Conservation (phyloP, 192 early-diverging fungal genomes). For the Radiomyces spectabilis region DNA sequence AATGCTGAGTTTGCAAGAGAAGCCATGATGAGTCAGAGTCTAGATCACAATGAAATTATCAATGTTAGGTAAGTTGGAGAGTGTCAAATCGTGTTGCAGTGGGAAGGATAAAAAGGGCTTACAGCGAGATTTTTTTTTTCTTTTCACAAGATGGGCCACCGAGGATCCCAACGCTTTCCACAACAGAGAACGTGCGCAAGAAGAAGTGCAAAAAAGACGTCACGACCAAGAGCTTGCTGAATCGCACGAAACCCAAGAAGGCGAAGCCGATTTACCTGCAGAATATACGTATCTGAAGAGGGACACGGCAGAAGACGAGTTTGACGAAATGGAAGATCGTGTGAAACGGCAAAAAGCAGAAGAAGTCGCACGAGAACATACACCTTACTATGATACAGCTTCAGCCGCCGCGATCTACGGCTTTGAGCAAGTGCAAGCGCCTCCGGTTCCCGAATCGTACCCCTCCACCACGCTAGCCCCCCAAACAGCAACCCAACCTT, state of each 20-base stretch:
- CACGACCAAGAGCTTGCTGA: constrained; percentile 39
- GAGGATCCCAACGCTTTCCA: constrained; percentile 75
- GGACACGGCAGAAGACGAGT: neutral
- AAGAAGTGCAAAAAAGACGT: constrained; percentile 40
- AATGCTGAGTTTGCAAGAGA: constrained; percentile 88
- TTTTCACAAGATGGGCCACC: constrained; percentile 77
- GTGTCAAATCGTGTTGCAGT: neutral
- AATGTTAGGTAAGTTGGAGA: constrained; percentile 24
- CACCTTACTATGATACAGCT: neutral
- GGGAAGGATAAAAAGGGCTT: neutral
- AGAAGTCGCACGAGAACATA: constrained; percentile 1
- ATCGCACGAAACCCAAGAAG: constrained; percentile 35
- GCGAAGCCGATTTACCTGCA: constrained; percentile 49
- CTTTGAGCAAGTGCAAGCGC: neutral
- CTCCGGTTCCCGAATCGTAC: neutral
- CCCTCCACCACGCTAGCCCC: neutral
- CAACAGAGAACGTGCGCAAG: constrained; percentile 7
- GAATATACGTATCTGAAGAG: constrained; percentile 15
- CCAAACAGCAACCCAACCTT: neutral
- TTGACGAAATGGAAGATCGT: too few relatives aligned
- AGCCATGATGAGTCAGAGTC: constrained; percentile 75
- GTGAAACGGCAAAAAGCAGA: constrained; percentile 9
- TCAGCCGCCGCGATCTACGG: constrained; percentile 1
- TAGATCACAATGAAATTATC: constrained; percentile 69
- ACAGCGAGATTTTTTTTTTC: constrained; percentile 20